Conservation (phyloP, 192 early-diverging fungal genomes). For the Backusella sp. region DNA sequence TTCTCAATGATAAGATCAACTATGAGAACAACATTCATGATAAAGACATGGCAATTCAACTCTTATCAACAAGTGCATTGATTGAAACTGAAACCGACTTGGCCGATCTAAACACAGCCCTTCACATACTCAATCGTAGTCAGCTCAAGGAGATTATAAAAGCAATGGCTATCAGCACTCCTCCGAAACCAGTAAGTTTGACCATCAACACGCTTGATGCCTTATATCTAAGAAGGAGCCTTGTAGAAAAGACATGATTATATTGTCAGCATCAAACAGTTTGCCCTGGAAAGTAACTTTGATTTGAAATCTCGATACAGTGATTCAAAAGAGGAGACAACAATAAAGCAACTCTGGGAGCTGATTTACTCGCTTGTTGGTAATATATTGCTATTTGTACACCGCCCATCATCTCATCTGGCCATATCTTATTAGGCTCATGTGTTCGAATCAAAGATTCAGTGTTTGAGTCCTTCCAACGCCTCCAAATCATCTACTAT, state of each 20-base stretch:
- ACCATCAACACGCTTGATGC: too few relatives aligned
- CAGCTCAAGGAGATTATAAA: constrained; percentile 33
- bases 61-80: not conserved
- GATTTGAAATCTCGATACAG: not conserved
- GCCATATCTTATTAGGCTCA: constrained; percentile 22
- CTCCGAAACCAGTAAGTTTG: not conserved
- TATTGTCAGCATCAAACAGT: not conserved
- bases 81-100: constrained; percentile 16
- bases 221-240: not conserved
- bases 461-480: constrained; percentile 33
- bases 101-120: constrained; percentile 17
- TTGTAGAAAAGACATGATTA: not conserved
- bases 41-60: not conserved
- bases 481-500: constrained; percentile 46
- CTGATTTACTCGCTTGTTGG: not conserved
- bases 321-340: not conserved
- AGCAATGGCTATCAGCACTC: not conserved
- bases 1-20: constrained; percentile 29
- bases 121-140: constrained; percentile 27
- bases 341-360: not conserved
- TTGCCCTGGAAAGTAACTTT: not conserved
- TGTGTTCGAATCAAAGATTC: constrained; percentile 38
- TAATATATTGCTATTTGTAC: not conserved
- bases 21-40: constrained; percentile 9
- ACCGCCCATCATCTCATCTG: too few relatives aligned